Evolutionary conservation across 1,284 basidiomycete genomes (phyloP), one percentile per base, ranked within the genome.

Genomic region (Tilletia setariae): DNA sequence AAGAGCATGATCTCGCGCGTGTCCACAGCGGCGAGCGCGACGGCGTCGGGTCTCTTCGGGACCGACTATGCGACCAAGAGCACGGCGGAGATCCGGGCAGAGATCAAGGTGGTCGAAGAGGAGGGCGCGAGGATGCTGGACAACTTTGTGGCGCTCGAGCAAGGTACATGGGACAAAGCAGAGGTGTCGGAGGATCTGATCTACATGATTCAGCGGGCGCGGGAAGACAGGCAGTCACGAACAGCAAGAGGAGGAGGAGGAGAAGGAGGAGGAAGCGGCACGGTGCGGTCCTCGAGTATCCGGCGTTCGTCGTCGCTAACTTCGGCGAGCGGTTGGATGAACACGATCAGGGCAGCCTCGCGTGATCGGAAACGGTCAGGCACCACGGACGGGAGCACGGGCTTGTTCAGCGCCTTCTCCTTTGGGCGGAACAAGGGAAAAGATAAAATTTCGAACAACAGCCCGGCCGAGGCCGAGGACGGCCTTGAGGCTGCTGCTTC

Each of bases 81-180:
- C 2, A 65, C 71, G n/a, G 62, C 67, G n/a, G 77, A 78, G 67
- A 73, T 78, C 32, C 67, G 69, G 46, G 77, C 77, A 32, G 76
- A 78, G 68, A 76, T 76, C 15, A 62, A 65, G 28, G 74, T 77
- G 16, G 75, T 78, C 4, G 69, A 74, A 49, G 70, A 68, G 23
- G 77, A 78, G 53, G 74, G 75, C 30, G 65, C 69, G 35, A 67
- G 77, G 21, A 70, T 78, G 67, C 63, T 78, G 2, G 70, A 64
- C 19, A 78, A 68, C 1, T 78, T 77, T 42, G 61, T 53, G 2
- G 53, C 65, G 19, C 68, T 76, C n/a, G 74, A 78, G 59, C 68
- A 74, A 35, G 62, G 68, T 43, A 66, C 75, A 0, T 11, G 74
- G n/a, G 40, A 66, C n/a, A 74, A 72, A 40, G 67, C 75, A 11